Evolutionary conservation across 73 alveolate genomes (phyloP).

Genomic region (Diophrys appendiculata): DNA sequence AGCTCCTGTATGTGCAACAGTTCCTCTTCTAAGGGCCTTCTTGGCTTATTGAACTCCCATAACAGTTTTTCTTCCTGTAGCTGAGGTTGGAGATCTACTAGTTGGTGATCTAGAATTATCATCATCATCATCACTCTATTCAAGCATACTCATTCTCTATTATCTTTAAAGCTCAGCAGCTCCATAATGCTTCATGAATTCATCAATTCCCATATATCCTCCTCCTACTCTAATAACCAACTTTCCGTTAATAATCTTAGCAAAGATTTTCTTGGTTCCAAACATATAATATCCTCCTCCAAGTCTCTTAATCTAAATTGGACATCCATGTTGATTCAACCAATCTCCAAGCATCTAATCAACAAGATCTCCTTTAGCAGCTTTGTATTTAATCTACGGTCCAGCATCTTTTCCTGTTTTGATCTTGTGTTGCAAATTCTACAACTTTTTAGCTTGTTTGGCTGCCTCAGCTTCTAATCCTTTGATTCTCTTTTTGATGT

Average conservation of each 20-base stretch:
- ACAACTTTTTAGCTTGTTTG: no score
- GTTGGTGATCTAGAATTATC: neutral
- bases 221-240: slow-evolving; percentile 80
- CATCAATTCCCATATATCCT: slow-evolving; percentile 78
- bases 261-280: slow-evolving; percentile 65
- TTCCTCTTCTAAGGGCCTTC: slow-evolving; percentile 23
- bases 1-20: no score
- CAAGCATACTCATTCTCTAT: no score
- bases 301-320: slow-evolving; percentile 58
- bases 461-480: no score
- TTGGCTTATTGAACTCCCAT: slow-evolving; percentile 28
- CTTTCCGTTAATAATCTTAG: slow-evolving; percentile 66
- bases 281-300: slow-evolving; percentile 71
- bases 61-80: neutral
- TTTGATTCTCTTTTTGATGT: slow-evolving; percentile 4
- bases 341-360: slow-evolving; percentile 64
- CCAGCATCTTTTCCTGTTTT: no score
- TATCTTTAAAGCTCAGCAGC: slow-evolving; percentile 48
- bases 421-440: no score
- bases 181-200: slow-evolving; percentile 68
- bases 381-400: slow-evolving; percentile 32
- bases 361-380: slow-evolving; percentile 61
- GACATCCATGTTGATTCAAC: slow-evolving; percentile 59
- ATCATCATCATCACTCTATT: slow-evolving; percentile 7
- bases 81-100: neutral